Conservation (phyloP, 2,329 filamentous ascomycete species). For the Colletotrichum endophyticum region DNA sequence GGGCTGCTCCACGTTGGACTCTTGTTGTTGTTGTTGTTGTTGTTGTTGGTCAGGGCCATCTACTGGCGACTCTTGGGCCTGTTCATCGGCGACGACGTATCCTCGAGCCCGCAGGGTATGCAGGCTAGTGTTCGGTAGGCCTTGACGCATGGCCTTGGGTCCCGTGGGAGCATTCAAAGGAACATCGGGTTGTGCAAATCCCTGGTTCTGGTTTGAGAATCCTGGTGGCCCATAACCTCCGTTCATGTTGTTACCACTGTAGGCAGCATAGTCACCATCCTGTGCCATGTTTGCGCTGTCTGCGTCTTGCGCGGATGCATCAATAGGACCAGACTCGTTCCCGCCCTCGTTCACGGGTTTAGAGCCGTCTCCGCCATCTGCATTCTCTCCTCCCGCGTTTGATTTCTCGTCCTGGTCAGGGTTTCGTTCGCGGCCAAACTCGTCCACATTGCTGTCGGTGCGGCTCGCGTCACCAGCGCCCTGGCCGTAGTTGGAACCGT, state of each 20-base stretch:
- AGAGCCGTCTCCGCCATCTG: background rate
- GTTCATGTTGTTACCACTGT: conserved; percentile 33
- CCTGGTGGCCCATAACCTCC: conserved; percentile 17
- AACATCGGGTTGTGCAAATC: conserved; percentile 40
- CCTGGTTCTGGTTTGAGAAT: conserved; percentile 21
- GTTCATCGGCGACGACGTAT: conserved; percentile 48
- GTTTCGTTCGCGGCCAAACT: conserved; percentile 39
- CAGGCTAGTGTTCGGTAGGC: conserved; percentile 81
- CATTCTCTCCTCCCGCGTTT: conserved; percentile 3
- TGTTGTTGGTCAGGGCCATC: conserved; percentile 29
- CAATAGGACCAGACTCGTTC: conserved; percentile 25
- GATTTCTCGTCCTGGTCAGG: conserved; percentile 6
- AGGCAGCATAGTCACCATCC: conserved; percentile 25
- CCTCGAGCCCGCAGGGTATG: conserved; percentile 65
- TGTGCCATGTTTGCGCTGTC: conserved; percentile 22
- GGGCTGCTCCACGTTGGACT: conserved; percentile 36
- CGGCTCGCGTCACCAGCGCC: conserved; percentile 24
- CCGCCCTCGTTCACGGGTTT: conserved; percentile 22
- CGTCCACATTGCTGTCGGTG: conserved; percentile 37
- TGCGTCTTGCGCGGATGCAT: conserved; percentile 29
- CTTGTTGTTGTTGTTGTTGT: conserved; percentile 14
- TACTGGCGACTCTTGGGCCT: conserved; percentile 22
- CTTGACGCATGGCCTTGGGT: conserved; percentile 92
- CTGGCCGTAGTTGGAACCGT: conserved; percentile 19
- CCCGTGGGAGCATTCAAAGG: conserved; percentile 84